Evolutionary conservation across 2,329 filamentous ascomycete genomes (phyloP).

Genomic region (Grosmannia penicillata): DNA sequence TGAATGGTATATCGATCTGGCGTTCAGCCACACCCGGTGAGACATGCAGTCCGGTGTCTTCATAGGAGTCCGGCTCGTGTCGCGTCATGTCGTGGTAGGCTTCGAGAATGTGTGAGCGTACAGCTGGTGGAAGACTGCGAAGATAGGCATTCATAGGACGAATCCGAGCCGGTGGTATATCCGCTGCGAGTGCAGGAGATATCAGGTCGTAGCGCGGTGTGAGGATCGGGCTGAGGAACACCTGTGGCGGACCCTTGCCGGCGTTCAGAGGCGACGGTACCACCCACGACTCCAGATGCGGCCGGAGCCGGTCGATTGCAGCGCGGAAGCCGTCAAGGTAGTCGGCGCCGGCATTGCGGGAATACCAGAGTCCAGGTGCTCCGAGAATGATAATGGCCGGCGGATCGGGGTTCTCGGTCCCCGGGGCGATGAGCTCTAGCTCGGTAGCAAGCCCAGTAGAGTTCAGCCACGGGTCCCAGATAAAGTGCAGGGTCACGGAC

Average conservation of each 20-base stretch:
- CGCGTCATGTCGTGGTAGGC: constrained; percentile 33
- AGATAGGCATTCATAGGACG: constrained; percentile 37
- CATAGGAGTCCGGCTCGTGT: constrained; percentile 19
- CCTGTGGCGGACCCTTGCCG: constrained; percentile 6
- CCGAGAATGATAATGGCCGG: constrained; percentile 36
- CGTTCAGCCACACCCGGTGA: constrained; percentile 26
- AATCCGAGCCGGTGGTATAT: too few relatives aligned
- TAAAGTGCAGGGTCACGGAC: constrained; percentile 34
- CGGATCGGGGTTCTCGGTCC: constrained; percentile 14
- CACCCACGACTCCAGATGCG: constrained; percentile 14
- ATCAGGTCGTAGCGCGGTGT: constrained; percentile 30
- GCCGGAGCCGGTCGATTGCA: constrained; percentile 27
- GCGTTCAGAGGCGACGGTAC: constrained; percentile 4
- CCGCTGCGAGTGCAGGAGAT: constrained; percentile 28
- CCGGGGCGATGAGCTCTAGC: constrained; percentile 19
- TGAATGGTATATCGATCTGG: constrained; percentile 38
- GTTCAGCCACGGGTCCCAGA: constrained; percentile 51
- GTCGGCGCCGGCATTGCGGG: constrained; percentile 30
- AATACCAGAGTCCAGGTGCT: constrained; percentile 38
- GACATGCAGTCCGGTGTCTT: constrained; percentile 33
- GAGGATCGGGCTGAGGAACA: constrained; percentile 21
- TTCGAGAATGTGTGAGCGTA: constrained; percentile 30
- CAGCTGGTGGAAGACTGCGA: constrained; percentile 22
- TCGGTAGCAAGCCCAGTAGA: constrained; percentile 26
- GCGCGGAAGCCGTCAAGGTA: constrained; percentile 29